Evolutionary conservation across 78 protist species (phyloP), one percentile per base, ranked within the genome.

Genomic region (slime mould (Dictyostelium discoideum)): DNA sequence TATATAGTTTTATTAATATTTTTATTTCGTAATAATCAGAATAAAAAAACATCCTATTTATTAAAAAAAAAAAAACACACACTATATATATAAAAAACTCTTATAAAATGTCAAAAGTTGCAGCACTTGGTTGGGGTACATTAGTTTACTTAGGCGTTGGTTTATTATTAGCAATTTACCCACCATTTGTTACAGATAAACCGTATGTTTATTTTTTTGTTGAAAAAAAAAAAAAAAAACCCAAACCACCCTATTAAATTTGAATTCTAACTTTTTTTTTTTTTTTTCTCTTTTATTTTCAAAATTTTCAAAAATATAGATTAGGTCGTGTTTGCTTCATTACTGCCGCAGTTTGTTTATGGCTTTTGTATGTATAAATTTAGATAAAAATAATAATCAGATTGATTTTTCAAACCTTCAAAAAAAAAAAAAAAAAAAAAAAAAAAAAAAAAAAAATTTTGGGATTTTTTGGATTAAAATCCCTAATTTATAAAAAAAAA

Each of bases 301-400:
- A 32, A 32, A 32, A 40, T 44, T 10, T 63, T 63, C 26, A 65
- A 65, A 24, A 65, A 24, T 79, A 78, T 44, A 87, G 93, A 32
- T 80, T 88, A 10, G 84, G 94, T 24, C 94, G 94, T 88, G 54
- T 88, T 63, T 39, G 80, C 42, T 57, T 80, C 48, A 29, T 88
- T 5, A 88, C 94, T 13, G 50, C 87, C 37, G 20, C 50, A 80
- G 50, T 67, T 42, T 88, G 94, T 88, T 88, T 80, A 57, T 88
- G 94, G 94, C 72, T 80, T 63, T 88, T 88, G 94, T 88, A 88
- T 26, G 94, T 80, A 39, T 73, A 54, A 54, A 54, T 54, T 54
- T 26, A 39, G 48, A 77, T 1, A 77, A 26, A 37, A 76, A 40
- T 6, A 2, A 77, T 72, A 72, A n/a, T 16, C 65, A 13, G 73